Conservation (phyloP, 352 stramenopile species). For the Pythium vanterpoolii region DNA sequence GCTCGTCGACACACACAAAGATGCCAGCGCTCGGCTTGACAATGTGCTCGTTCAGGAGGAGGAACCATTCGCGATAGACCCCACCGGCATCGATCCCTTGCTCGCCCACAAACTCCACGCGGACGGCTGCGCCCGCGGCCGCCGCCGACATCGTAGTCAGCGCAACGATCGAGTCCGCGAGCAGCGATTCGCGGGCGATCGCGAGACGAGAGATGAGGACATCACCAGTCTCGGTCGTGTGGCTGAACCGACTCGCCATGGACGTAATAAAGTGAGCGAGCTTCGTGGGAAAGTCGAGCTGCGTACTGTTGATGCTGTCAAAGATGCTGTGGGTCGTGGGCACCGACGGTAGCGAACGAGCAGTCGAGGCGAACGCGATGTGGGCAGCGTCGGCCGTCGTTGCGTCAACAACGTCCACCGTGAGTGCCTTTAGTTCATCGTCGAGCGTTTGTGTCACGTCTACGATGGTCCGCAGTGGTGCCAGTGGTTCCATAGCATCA, state of each 20-base stretch:
- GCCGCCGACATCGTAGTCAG: not conserved
- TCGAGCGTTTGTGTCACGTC: not conserved
- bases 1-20: no score
- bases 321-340: not conserved
- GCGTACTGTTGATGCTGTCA: not conserved
- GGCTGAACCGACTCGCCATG: not conserved
- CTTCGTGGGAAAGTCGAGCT: slow-evolving; percentile 14
- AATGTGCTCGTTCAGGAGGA: slow-evolving; percentile 53
- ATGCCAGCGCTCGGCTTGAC: no score
- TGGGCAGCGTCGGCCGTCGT: slow-evolving; percentile 95
- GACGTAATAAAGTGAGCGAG: slow-evolving; percentile 13
- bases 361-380: not conserved
- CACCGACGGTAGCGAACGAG: slow-evolving; percentile 47
- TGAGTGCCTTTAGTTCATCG: no score
- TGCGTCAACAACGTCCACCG: slow-evolving; percentile 62
- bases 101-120: slow-evolving; percentile 70
- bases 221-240: no score
- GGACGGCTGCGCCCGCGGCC: slow-evolving; percentile 14
- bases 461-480: not conserved
- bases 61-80: slow-evolving; percentile 78
- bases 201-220: not conserved
- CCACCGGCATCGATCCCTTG: slow-evolving; percentile 67
- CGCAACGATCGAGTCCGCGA: slow-evolving; percentile 11
- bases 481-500: no score
- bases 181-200: slow-evolving; percentile 2